Evolutionary conservation across 805 yeast species (phyloP).

Genomic region (Suhomyces kilbournensis): DNA sequence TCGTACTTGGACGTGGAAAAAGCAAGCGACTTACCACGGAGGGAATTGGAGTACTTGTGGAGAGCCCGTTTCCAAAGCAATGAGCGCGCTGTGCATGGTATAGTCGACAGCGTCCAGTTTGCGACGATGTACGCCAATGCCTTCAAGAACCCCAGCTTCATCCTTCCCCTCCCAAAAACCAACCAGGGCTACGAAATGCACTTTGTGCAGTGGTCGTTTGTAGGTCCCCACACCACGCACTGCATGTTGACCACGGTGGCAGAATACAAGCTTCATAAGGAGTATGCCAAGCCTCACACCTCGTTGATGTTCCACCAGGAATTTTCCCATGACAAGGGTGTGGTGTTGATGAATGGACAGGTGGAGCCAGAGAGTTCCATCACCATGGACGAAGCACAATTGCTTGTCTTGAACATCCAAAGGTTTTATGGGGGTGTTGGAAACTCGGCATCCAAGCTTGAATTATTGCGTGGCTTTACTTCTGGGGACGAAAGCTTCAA

Average conservation of each 20-base stretch:
- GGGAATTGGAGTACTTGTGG: slow-evolving; percentile 83
- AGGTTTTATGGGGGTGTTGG: slow-evolving; percentile 74
- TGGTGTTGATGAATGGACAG: slow-evolving; percentile 83
- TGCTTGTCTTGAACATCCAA: slow-evolving; percentile 71
- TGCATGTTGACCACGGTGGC: slow-evolving; percentile 88
- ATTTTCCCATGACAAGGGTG: slow-evolving; percentile 51
- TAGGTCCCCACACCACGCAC: slow-evolving; percentile 79
- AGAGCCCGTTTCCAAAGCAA: slow-evolving; percentile 72
- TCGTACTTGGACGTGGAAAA: slow-evolving; percentile 73
- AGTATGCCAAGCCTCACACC: slow-evolving; percentile 93
- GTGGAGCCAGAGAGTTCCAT: slow-evolving; percentile 71
- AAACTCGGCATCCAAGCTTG: slow-evolving; percentile 48
- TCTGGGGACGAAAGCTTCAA: slow-evolving; percentile 63
- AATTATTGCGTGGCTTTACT: slow-evolving; percentile 66
- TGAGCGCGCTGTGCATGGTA: slow-evolving; percentile 63
- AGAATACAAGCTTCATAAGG: slow-evolving; percentile 86
- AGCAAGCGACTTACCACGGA: slow-evolving; percentile 48
- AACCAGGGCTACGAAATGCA: slow-evolving; percentile 70
- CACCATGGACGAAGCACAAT: slow-evolving; percentile 71
- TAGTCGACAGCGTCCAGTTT: slow-evolving; percentile 55
- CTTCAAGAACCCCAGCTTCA: slow-evolving; percentile 72
- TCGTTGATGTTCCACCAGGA: slow-evolving; percentile 87
- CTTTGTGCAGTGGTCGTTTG: slow-evolving; percentile 90
- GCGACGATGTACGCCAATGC: slow-evolving; percentile 64
- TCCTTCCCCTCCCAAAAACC: slow-evolving; percentile 82